phyloP scores from a whole-genome alignment of 2,329 filamentous ascomycete species.

The Elsinoe australis region DNA sequence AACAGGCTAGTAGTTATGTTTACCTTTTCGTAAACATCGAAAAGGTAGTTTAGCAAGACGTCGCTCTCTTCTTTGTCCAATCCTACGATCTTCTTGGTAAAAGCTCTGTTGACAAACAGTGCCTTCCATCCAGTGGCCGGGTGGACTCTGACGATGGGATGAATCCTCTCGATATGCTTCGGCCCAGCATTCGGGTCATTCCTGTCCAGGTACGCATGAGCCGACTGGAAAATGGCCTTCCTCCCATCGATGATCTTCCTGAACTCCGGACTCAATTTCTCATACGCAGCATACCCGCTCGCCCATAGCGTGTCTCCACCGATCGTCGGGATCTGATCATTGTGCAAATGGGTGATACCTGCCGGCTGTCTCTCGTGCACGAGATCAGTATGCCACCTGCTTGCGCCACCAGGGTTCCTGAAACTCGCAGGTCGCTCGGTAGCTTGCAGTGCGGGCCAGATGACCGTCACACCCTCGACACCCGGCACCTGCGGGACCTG shows the following conservation, averaged over 20 bases:
- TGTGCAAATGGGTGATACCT: constrained; percentile 37
- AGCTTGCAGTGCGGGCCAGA: constrained; percentile 62
- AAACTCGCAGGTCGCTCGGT: constrained; percentile 55
- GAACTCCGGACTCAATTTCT: constrained; percentile 64
- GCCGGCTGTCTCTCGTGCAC: constrained; percentile 65
- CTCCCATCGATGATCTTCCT: constrained; percentile 62
- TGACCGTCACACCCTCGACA: constrained; percentile 51
- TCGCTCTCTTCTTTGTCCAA: constrained; percentile 63
- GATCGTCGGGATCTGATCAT: constrained; percentile 30
- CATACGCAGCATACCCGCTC: constrained; percentile 62
- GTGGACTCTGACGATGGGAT: constrained; percentile 63
- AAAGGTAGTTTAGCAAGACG: constrained; percentile 58
- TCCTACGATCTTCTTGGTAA: constrained; percentile 62
- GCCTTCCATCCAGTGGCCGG: constrained; percentile 69
- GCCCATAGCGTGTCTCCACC: constrained; percentile 70
- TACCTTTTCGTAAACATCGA: constrained; percentile 55
- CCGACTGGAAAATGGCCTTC: constrained; percentile 56
- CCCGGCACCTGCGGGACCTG: constrained; percentile 65
- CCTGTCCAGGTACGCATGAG: constrained; percentile 61
- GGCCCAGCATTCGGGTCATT: constrained; percentile 54
- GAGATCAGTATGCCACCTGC: constrained; percentile 62
- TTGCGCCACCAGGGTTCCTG: constrained; percentile 59
- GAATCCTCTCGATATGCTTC: constrained; percentile 57
- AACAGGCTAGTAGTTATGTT: neutral
- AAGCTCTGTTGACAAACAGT: constrained; percentile 62